Conservation (phyloP, 371 early-diverging fungal species). For the Nosema muscidifuracis region DNA sequence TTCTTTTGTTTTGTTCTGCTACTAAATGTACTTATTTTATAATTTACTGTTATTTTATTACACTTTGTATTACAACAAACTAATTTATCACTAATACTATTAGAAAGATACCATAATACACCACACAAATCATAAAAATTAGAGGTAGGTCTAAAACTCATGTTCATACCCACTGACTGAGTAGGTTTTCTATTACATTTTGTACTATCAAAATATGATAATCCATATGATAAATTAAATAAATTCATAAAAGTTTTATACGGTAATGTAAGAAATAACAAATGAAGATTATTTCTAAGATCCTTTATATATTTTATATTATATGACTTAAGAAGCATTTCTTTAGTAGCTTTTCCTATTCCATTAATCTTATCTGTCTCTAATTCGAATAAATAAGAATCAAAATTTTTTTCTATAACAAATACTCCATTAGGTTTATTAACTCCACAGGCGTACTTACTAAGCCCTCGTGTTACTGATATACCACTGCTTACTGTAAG, state of each 20-base stretch:
- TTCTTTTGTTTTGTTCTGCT: constrained; percentile 14
- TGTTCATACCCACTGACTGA: constrained; percentile 7
- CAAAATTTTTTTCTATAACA: constrained; percentile 23
- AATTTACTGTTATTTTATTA: constrained; percentile 15
- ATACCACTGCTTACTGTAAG: constrained; percentile 54
- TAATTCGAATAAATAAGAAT: constrained; percentile 23
- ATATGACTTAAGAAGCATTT: constrained; percentile 24
- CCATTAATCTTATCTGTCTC: constrained; percentile 47
- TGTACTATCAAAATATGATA: constrained; percentile 36
- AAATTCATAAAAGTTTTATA: constrained; percentile 40
- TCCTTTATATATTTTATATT: constrained; percentile 35
- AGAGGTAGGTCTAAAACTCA: constrained; percentile 30
- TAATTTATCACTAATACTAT: background rate
- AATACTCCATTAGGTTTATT: constrained; percentile 54
- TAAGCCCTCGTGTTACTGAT: constrained; percentile 43
- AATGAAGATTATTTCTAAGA: constrained; percentile 26
- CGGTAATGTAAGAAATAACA: constrained; percentile 13
- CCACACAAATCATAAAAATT: constrained; percentile 11
- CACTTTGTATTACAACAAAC: background rate
- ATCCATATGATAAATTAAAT: constrained; percentile 36
- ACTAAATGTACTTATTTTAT: constrained; percentile 28
- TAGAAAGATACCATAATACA: constrained; percentile 13
- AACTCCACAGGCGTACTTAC: constrained; percentile 35
- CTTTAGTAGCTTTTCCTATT: constrained; percentile 47
- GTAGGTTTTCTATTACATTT: background rate